A percentile compares a stretch with the other conserved stretches of the same genome.
Evolutionary conservation across 768 basidiomycete genomes (phyloP).

Genomic region (Psilocybe cubensis): DNA sequence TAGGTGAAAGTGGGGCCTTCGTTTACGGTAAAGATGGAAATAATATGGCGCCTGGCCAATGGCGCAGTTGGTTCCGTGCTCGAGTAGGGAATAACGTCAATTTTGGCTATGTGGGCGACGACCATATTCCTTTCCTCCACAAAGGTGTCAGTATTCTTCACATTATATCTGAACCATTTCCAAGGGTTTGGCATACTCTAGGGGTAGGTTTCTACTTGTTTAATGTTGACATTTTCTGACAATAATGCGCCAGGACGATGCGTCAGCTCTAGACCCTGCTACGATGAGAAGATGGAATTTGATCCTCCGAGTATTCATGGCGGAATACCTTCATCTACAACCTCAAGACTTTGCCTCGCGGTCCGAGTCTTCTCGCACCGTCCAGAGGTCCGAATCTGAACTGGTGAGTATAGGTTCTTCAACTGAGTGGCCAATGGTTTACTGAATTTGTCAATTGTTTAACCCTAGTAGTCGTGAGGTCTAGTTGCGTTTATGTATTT

Average conservation of each 20-base stretch:
- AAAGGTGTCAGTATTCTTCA: constrained; percentile 89
- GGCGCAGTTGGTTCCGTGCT: constrained; percentile 70
- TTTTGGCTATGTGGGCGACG: constrained; percentile 79
- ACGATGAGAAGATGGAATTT: constrained; percentile 92
- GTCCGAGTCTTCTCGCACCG: constrained; percentile 22
- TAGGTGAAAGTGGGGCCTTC: constrained; percentile 70
- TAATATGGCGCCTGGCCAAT: constrained; percentile 49
- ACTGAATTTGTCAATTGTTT: constrained; percentile 4
- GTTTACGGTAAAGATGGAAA: constrained; percentile 45
- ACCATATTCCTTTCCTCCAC: constrained; percentile 88
- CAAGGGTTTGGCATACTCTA: constrained; percentile 85
- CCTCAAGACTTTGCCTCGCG: constrained; percentile 45
- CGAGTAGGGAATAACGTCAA: constrained; percentile 43
- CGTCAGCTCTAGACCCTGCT: constrained; percentile 78
- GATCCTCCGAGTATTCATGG: constrained; percentile 83
- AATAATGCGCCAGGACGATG: constrained; percentile 72
- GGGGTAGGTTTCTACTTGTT: constrained; percentile 47
- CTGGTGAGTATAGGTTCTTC: constrained; percentile 38
- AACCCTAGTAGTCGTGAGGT: constrained; percentile 18
- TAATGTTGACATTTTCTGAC: background rate
- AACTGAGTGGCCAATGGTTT: background rate
- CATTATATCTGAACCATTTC: constrained; percentile 89
- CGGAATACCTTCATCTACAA: constrained; percentile 83
- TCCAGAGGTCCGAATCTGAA: constrained; percentile 45
- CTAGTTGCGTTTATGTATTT: constrained; percentile 1